A percentile compares a stretch with the other conserved stretches of the same genome.
These are phyloP conservation scores for Aureobasidium sp. DNA, from an alignment of 2,329 filamentous ascomycete genomes.

Conservation along the genomic window DNA sequence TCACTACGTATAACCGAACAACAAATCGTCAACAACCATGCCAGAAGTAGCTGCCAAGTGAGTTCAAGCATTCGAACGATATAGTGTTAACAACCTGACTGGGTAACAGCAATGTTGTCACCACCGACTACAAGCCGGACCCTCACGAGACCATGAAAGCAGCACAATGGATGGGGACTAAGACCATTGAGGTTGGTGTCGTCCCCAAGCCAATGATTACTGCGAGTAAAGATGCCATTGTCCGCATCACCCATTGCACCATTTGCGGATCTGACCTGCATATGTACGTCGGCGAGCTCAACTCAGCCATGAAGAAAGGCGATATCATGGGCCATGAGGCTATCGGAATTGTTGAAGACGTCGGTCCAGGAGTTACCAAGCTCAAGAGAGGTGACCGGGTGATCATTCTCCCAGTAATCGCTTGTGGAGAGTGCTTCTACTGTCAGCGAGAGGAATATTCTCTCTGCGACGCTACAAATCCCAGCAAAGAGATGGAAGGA, in stretches of 20 bases:
- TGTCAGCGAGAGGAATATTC: constrained; percentile 25
- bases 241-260: constrained; percentile 29
- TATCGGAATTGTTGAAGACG: constrained; percentile 55
- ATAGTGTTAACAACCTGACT: not conserved
- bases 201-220: constrained; percentile 16
- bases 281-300: constrained; percentile 28
- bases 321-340: constrained; percentile 65
- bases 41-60: not conserved
- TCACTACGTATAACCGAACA: not conserved
- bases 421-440: constrained; percentile 58
- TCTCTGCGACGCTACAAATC: constrained; percentile 24
- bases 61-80: too few species aligned
- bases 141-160: constrained; percentile 28
- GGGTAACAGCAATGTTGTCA: constrained; percentile 19
- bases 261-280: constrained; percentile 32
- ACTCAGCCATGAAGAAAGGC: constrained; percentile 30
- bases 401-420: constrained; percentile 64
- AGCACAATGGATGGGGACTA: constrained; percentile 17
- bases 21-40: not conserved
- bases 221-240: constrained; percentile 29
- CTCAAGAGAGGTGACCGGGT: constrained; percentile 61
- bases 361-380: constrained; percentile 51
- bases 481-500: constrained; percentile 28
- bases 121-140: constrained; percentile 24
- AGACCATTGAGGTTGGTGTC: constrained; percentile 14